These are phyloP conservation scores for Amaranthus cruentus DNA, from an alignment of 148 eudicot species.

Conservation along the genomic window DNA sequence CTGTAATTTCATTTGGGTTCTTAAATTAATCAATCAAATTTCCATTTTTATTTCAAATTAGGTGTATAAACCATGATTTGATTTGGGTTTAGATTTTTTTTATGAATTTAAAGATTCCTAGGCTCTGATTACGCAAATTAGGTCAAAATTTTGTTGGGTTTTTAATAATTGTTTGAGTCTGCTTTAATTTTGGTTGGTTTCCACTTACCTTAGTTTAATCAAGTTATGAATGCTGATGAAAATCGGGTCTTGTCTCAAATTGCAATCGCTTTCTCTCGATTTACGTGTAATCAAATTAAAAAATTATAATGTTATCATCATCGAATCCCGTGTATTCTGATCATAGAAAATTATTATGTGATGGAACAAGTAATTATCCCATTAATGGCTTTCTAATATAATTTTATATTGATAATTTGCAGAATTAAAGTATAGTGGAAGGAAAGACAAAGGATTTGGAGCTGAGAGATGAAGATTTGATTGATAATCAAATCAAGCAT, in stretches of 20 bases:
- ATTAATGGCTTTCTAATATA: no score
- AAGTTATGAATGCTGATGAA: not conserved
- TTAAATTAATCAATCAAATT: no score
- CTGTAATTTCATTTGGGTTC: no score
- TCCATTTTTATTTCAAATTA: no score
- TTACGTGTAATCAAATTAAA: no score
- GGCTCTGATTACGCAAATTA: no score
- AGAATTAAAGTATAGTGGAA: constrained; percentile 31
- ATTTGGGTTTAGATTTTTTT: not conserved
- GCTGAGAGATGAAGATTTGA: constrained; percentile 33
- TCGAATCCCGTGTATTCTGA: no score
- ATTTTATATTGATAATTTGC: not conserved
- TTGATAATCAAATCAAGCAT: not conserved
- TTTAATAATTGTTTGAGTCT: not conserved
- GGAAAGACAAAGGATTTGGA: constrained; percentile 44
- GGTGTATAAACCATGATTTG: not conserved
- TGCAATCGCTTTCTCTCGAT: no score
- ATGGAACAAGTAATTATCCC: no score
- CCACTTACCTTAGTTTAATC: not conserved
- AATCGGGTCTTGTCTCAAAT: not conserved
- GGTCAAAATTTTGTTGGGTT: no score
- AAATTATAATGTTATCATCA: no score
- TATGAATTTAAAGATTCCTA: not conserved
- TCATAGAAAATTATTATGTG: no score
- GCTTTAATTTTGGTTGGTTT: not conserved